These are phyloP conservation scores for Acanthochlamys bracteata DNA, from an alignment of 106 monocot species.

Conservation along the genomic window DNA sequence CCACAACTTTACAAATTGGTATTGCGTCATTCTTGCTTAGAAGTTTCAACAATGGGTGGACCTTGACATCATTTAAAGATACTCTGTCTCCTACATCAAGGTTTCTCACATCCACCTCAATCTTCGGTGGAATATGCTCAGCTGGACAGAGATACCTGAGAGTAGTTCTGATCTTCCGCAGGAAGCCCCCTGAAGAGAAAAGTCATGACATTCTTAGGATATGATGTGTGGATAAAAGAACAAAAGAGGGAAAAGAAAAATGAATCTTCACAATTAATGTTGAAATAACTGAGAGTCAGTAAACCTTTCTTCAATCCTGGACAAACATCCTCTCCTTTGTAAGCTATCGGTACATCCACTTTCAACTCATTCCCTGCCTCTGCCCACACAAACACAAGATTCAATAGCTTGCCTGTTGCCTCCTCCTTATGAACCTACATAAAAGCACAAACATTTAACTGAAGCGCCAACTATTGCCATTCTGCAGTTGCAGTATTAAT, in stretches of 20 bases:
- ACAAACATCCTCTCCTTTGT: slow-evolving; percentile 60
- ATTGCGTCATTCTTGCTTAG: slow-evolving; percentile 42
- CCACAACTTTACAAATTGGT: slow-evolving; percentile 49
- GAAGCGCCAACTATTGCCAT: not conserved
- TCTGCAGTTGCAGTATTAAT: not conserved
- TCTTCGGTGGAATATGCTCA: slow-evolving; percentile 67
- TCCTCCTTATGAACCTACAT: slow-evolving; percentile 61
- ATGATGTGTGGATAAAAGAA: not conserved
- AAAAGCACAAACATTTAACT: not conserved
- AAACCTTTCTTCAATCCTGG: slow-evolving; percentile 79
- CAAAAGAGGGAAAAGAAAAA: not conserved
- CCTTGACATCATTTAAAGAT: slow-evolving; percentile 40
- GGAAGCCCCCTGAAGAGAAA: slow-evolving; percentile 52
- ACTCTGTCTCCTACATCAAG: slow-evolving; percentile 68
- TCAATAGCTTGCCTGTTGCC: slow-evolving; percentile 61
- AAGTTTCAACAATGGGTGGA: slow-evolving; percentile 57
- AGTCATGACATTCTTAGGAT: no score
- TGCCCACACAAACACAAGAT: slow-evolving; percentile 76
- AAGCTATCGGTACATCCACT: slow-evolving; percentile 65
- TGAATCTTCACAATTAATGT: not conserved
- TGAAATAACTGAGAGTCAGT: not conserved
- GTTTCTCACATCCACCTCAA: slow-evolving; percentile 74
- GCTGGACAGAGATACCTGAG: slow-evolving; percentile 60
- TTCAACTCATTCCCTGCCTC: slow-evolving; percentile 50
- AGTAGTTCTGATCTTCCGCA: slow-evolving; percentile 61